Percentiles rank a stretch among this genome's conserved stretches.
These are phyloP conservation scores for Suhomyces chickasaworum DNA, from an alignment of 1,139 yeast genomes.

Conservation along the genomic window DNA sequence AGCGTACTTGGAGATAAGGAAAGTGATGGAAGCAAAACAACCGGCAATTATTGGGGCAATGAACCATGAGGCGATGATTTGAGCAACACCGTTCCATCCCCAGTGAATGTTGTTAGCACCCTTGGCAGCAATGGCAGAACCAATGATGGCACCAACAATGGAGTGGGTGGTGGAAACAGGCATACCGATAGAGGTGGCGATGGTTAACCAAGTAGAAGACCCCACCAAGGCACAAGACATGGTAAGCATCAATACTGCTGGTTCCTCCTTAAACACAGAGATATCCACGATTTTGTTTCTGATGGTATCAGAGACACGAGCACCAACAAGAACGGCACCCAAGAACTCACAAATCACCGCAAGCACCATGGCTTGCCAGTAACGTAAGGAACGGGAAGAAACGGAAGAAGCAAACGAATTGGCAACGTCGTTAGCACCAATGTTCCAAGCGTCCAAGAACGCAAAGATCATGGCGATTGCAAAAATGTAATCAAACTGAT, in stretches of 20 bases:
- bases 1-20: slow-evolving; percentile 57
- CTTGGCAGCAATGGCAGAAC: slow-evolving; percentile 73
- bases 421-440: slow-evolving; percentile 84
- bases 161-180: slow-evolving; percentile 83
- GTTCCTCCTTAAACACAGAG: slow-evolving; percentile 49
- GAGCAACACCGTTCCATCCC: slow-evolving; percentile 79
- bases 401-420: slow-evolving; percentile 73
- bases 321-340: slow-evolving; percentile 75
- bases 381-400: slow-evolving; percentile 66
- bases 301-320: slow-evolving; percentile 70
- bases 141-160: slow-evolving; percentile 75
- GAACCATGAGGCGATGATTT: slow-evolving; percentile 79
- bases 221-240: slow-evolving; percentile 79
- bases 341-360: slow-evolving; percentile 70
- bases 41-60: slow-evolving; percentile 80
- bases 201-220: slow-evolving; percentile 69
- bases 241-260: slow-evolving; percentile 71
- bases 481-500: slow-evolving; percentile 65
- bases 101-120: slow-evolving; percentile 60
- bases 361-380: slow-evolving; percentile 74
- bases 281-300: slow-evolving; percentile 62
- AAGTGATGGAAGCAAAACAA: slow-evolving; percentile 57
- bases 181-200: slow-evolving; percentile 69
- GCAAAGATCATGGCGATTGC: slow-evolving; percentile 72
- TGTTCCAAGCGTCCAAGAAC: slow-evolving; percentile 78